Conservation (phyloP, 2,329 filamentous ascomycete genomes). For the Amauroascus niger region DNA sequence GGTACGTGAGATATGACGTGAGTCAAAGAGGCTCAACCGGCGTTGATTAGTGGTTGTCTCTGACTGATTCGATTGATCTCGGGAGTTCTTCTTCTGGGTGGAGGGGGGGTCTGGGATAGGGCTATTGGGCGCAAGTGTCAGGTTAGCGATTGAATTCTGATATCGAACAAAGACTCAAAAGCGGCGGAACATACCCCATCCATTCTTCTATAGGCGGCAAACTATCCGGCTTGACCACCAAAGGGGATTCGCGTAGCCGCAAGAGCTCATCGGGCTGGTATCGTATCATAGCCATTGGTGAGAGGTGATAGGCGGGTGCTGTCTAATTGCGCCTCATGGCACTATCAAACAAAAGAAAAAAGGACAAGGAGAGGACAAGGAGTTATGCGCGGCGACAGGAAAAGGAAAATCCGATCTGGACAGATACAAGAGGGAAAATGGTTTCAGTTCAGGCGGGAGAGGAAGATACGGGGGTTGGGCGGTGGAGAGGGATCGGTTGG, state of each 20-base stretch:
- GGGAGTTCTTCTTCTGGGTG: slow-evolving; percentile 30
- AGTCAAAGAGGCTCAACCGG: slow-evolving; percentile 36
- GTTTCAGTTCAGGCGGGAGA: neutral
- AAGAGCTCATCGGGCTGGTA: slow-evolving; percentile 71
- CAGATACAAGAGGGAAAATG: neutral
- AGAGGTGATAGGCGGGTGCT: slow-evolving; percentile 17
- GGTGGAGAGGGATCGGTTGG: neutral
- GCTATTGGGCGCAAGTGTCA: slow-evolving; percentile 20
- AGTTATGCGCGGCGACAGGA: neutral
- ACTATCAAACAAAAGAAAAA: slow-evolving; percentile 7
- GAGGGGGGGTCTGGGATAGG: slow-evolving; percentile 37
- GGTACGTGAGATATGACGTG: slow-evolving; percentile 39
- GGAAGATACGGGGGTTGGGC: too few species aligned
- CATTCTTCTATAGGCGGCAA: slow-evolving; percentile 83
- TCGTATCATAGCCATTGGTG: slow-evolving; percentile 39
- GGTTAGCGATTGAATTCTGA: slow-evolving; percentile 16
- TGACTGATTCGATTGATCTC: slow-evolving; percentile 28
- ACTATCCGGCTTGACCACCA: slow-evolving; percentile 68
- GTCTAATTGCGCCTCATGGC: slow-evolving; percentile 20
- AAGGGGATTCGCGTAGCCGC: slow-evolving; percentile 66
- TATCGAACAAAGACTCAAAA: slow-evolving; percentile 10
- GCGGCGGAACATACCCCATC: slow-evolving; percentile 65
- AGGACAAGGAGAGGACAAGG: neutral
- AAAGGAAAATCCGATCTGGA: neutral
- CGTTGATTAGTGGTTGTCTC: slow-evolving; percentile 27